Percentiles rank a stretch among this genome's conserved stretches.
These are phyloP conservation scores for Penicillium olsonii DNA, from an alignment of 2,329 filamentous ascomycete genomes.

Conservation along the genomic window DNA sequence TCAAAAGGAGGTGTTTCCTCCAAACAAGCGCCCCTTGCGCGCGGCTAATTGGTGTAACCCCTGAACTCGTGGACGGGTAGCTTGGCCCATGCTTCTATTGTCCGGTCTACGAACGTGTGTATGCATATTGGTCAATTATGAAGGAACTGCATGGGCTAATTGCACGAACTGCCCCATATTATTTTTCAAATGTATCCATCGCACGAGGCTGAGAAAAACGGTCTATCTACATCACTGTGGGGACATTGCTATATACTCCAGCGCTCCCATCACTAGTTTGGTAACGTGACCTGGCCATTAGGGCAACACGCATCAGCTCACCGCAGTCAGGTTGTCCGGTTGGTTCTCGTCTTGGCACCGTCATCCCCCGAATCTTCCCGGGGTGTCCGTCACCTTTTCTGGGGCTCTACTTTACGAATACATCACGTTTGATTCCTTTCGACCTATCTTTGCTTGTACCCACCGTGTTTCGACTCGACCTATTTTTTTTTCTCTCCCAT, in stretches of 20 bases:
- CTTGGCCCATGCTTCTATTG: constrained; percentile 1
- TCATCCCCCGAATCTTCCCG: constrained; percentile 16
- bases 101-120: not conserved
- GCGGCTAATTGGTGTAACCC: constrained; percentile 32
- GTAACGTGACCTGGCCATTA: not conserved
- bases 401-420: constrained; percentile 16
- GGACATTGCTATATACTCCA: not conserved
- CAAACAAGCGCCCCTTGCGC: constrained; percentile 43
- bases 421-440: constrained; percentile 13
- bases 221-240: constrained; percentile 1
- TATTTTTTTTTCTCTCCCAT: not conserved
- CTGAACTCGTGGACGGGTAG: constrained; percentile 9
- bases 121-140: not conserved
- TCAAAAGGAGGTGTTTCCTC: constrained; percentile 34
- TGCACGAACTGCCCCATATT: not conserved
- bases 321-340: constrained; percentile 12
- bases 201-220: not conserved
- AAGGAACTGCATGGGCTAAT: not conserved
- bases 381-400: constrained; percentile 6
- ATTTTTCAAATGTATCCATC: not conserved
- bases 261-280: not conserved
- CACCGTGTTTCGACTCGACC: not conserved
- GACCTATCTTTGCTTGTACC: constrained; percentile 5
- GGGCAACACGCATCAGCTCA: constrained; percentile 8
- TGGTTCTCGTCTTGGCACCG: not conserved